Evolutionary conservation across 495 filamentous ascomycete species (phyloP).

Genomic region (Tetracladium marchalianum): DNA sequence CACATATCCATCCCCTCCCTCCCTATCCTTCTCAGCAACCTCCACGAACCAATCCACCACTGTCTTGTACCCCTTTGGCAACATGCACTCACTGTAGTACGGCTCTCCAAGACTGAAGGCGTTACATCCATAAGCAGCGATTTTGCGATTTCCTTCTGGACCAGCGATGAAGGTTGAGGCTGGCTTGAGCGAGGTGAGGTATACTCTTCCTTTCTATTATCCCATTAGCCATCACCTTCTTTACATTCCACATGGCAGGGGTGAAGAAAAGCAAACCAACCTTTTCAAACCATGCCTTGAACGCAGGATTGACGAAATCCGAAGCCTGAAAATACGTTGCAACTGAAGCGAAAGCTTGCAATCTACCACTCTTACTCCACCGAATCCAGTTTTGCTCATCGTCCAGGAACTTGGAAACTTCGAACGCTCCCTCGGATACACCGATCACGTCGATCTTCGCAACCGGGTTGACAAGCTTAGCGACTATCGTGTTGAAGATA

Average conservation of each 20-base stretch:
- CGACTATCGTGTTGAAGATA: slow-evolving; percentile 54
- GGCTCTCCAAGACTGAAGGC: slow-evolving; percentile 33
- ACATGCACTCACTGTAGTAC: slow-evolving; percentile 26
- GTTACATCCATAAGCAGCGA: slow-evolving; percentile 29
- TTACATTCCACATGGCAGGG: neutral
- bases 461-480: slow-evolving; percentile 27
- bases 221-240: too few species aligned
- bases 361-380: slow-evolving; percentile 26
- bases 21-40: slow-evolving; percentile 13
- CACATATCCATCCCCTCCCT: too few species aligned
- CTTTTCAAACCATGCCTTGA: slow-evolving; percentile 34
- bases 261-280: slow-evolving; percentile 24
- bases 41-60: slow-evolving; percentile 37
- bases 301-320: slow-evolving; percentile 26
- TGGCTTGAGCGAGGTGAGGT: slow-evolving; percentile 39
- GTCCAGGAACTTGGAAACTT: slow-evolving; percentile 42
- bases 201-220: slow-evolving; percentile 46
- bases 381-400: slow-evolving; percentile 40
- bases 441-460: slow-evolving; percentile 57
- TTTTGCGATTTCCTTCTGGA: slow-evolving; percentile 25
- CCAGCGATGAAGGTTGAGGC: slow-evolving; percentile 39
- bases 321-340: slow-evolving; percentile 17
- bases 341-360: slow-evolving; percentile 32
- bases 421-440: slow-evolving; percentile 44
- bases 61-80: slow-evolving; percentile 23